phyloP scores from a whole-genome alignment of 306 rosid genomes.

The Lotus japonicus region DNA sequence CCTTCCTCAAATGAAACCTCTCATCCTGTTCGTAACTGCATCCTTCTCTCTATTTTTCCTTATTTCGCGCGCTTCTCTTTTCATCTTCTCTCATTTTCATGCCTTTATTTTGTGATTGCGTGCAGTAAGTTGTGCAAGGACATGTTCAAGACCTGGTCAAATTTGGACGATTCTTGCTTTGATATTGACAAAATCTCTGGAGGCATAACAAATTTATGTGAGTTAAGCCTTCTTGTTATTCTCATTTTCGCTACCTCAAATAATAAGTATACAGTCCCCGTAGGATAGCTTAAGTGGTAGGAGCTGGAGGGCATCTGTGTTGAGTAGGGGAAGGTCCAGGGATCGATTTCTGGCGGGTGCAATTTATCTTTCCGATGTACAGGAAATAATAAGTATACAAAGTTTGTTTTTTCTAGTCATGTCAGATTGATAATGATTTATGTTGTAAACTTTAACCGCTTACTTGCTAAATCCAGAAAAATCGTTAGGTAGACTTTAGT shows the following conservation, averaged over 20 bases:
- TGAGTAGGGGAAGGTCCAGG: too few species aligned
- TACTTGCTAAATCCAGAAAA: background rate
- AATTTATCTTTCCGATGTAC: too few species aligned
- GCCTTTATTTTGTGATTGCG: background rate
- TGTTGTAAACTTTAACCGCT: too few species aligned
- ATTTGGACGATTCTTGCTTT: slow-evolving; percentile 61
- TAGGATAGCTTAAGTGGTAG: too few species aligned
- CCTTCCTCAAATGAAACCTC: slow-evolving; percentile 42
- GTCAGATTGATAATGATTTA: too few species aligned
- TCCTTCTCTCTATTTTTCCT: background rate
- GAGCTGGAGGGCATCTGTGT: too few species aligned
- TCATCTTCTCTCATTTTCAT: background rate
- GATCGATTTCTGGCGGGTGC: too few species aligned
- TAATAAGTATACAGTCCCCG: too few species aligned
- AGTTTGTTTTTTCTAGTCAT: too few species aligned
- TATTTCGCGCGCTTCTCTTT: slow-evolving; percentile 9
- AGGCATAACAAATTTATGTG: slow-evolving; percentile 91
- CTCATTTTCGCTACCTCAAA: background rate
- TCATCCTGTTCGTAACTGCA: slow-evolving; percentile 44
- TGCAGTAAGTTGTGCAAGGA: slow-evolving; percentile 77
- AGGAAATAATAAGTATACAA: too few species aligned
- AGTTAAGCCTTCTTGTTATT: slow-evolving; percentile 29
- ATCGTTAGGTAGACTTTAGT: background rate
- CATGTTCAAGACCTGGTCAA: slow-evolving; percentile 72
- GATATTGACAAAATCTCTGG: slow-evolving; percentile 70